Conservation (phyloP, 306 rosid species). For the Castanea crenata region DNA sequence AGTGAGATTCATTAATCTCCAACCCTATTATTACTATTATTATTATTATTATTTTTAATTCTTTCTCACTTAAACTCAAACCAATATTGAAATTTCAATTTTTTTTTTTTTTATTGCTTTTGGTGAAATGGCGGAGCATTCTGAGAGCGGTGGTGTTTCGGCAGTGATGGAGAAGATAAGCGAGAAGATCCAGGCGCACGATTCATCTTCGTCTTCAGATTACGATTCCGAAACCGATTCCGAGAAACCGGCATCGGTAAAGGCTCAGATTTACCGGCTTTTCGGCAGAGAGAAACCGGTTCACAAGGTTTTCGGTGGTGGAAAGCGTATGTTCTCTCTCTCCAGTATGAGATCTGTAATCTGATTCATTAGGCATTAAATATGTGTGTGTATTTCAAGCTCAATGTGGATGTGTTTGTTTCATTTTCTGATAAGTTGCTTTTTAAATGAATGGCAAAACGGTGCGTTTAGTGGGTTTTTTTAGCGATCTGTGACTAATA, state of each 20-base stretch:
- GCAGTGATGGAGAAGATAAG: slow-evolving; percentile 57
- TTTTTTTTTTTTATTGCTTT: slow-evolving; percentile 1
- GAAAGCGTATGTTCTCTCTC: slow-evolving; percentile 52
- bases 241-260: slow-evolving; percentile 39
- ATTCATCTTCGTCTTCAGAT: slow-evolving; percentile 46
- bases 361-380: background rate
- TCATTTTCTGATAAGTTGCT: background rate
- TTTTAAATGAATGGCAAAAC: background rate
- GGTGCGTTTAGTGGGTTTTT: background rate
- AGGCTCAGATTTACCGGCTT: slow-evolving; percentile 63
- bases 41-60: too few species aligned
- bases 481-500: background rate
- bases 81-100: too few species aligned
- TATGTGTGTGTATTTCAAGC: background rate
- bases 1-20: too few species aligned
- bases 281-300: slow-evolving; percentile 80
- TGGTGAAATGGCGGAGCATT: slow-evolving; percentile 60
- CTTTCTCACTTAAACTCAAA: too few species aligned
- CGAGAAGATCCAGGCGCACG: slow-evolving; percentile 63
- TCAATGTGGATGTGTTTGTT: background rate
- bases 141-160: slow-evolving; percentile 38
- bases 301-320: slow-evolving; percentile 80
- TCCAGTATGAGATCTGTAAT: background rate
- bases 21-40: too few species aligned
- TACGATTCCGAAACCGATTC: slow-evolving; percentile 62